Evolutionary conservation across 2,329 filamentous ascomycete genomes (phyloP).

Genomic region (Pestalotiopsis sp.): DNA sequence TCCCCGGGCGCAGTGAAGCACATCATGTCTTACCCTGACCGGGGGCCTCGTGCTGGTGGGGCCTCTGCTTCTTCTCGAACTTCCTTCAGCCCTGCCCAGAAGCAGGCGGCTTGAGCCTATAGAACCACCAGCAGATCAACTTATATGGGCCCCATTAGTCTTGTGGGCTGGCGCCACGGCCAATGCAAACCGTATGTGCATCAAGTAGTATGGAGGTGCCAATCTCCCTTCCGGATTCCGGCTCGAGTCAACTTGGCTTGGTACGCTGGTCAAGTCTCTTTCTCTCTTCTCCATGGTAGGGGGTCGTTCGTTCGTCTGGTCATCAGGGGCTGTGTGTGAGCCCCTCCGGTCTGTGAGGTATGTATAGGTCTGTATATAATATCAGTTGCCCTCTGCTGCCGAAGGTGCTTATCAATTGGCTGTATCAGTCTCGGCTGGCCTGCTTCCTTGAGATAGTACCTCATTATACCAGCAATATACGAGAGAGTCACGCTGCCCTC

Average conservation of each 20-base stretch:
- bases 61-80: background rate
- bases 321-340: background rate
- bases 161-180: background rate
- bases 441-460: background rate
- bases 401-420: background rate
- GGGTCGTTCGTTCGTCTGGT: background rate
- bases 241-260: background rate
- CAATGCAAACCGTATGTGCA: background rate
- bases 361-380: background rate
- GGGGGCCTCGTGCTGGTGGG: background rate
- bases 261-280: background rate
- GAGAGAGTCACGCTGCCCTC: background rate
- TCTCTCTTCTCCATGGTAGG: background rate
- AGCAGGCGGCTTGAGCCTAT: background rate
- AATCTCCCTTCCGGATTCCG: background rate
- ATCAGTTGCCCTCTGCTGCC: background rate
- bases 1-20: background rate
- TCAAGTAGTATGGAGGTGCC: background rate
- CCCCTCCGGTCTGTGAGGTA: background rate
- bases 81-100: background rate
- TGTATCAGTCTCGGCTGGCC: background rate
- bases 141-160: background rate
- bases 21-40: background rate
- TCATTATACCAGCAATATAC: background rate
- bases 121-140: background rate